These are phyloP conservation scores for Clathrospora elynae DNA, from an alignment of 2,329 filamentous ascomycete species.

Conservation along the genomic window DNA sequence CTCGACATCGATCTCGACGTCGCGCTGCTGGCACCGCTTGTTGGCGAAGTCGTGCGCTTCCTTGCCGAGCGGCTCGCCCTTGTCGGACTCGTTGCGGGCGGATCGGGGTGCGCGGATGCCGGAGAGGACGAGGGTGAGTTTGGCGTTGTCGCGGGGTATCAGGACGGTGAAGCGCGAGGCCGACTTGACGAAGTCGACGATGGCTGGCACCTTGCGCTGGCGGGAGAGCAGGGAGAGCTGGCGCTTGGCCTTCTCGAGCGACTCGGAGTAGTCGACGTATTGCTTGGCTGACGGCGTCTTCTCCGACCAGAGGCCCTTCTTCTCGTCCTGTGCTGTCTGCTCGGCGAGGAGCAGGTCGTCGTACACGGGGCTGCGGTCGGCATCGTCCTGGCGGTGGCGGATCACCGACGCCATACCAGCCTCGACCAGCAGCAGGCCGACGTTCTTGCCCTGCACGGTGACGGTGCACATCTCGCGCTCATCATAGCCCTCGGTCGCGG, in stretches of 20 bases:
- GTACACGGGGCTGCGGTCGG: slow-evolving; percentile 91
- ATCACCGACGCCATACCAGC: slow-evolving; percentile 93
- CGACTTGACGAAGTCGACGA: slow-evolving; percentile 98
- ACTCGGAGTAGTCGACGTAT: slow-evolving; percentile 90
- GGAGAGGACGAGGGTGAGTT: slow-evolving; percentile 91
- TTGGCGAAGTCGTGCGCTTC: slow-evolving; percentile 93
- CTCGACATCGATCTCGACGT: slow-evolving; percentile 94
- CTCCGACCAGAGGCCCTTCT: slow-evolving; percentile 93
- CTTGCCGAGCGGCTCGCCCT: slow-evolving; percentile 90
- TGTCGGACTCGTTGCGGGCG: slow-evolving; percentile 77
- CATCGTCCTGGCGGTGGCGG: slow-evolving; percentile 91
- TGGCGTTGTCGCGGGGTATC: slow-evolving; percentile 89
- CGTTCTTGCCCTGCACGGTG: slow-evolving; percentile 80
- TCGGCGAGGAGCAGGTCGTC: slow-evolving; percentile 84
- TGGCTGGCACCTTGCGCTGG: slow-evolving; percentile 87
- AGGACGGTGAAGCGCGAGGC: slow-evolving; percentile 91
- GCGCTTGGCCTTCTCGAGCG: slow-evolving; percentile 91
- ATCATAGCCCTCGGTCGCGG: slow-evolving; percentile 87
- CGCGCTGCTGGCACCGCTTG: slow-evolving; percentile 86
- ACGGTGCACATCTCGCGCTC: slow-evolving; percentile 94
- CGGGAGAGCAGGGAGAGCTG: slow-evolving; percentile 85
- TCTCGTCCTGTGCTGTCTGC: slow-evolving; percentile 79
- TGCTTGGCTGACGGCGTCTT: slow-evolving; percentile 84
- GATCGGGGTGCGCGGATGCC: slow-evolving; percentile 90
- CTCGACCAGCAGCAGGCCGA: slow-evolving; percentile 84